phyloP scores from a whole-genome alignment of 108 stramenopile genomes.

The Skeletonema tropicum region DNA sequence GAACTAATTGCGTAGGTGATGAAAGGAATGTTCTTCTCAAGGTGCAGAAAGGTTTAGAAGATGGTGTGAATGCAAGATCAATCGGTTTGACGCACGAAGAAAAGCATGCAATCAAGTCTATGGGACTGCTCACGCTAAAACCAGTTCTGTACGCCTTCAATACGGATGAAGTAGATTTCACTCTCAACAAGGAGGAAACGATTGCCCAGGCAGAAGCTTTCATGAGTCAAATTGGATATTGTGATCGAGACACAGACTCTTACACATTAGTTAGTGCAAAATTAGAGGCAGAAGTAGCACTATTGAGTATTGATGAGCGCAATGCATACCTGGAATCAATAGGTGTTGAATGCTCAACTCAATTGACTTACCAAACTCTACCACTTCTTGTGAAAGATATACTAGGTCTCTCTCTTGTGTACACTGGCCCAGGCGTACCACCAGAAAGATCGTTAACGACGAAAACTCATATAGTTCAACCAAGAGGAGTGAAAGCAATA shows the following conservation, averaged over 20 bases:
- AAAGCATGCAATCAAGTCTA: constrained; percentile 53
- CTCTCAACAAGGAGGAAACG: constrained; percentile 42
- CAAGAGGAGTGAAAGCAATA: constrained; percentile 35
- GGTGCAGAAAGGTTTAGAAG: constrained; percentile 51
- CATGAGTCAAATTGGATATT: constrained; percentile 55
- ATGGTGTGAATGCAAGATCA: constrained; percentile 70
- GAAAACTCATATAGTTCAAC: constrained; percentile 53
- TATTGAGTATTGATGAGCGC: constrained; percentile 52
- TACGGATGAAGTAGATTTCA: constrained; percentile 86
- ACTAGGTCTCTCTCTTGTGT: constrained; percentile 45
- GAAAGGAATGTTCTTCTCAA: constrained; percentile 74
- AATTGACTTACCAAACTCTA: constrained; percentile 45
- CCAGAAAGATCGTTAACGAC: constrained; percentile 66
- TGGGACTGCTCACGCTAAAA: constrained; percentile 86
- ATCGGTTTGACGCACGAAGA: constrained; percentile 56
- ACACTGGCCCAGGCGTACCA: constrained; percentile 77
- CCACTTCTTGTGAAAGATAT: constrained; percentile 56
- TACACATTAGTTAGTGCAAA: constrained; percentile 83
- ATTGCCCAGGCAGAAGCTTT: constrained; percentile 53
- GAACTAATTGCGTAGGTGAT: constrained; percentile 46
- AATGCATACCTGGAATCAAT: constrained; percentile 68
- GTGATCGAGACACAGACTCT: constrained; percentile 41
- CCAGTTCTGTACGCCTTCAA: constrained; percentile 91
- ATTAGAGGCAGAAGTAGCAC: constrained; percentile 73
- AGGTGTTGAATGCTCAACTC: constrained; percentile 43